Conservation (phyloP, 805 yeast species). For the Starmerella asiatica region DNA sequence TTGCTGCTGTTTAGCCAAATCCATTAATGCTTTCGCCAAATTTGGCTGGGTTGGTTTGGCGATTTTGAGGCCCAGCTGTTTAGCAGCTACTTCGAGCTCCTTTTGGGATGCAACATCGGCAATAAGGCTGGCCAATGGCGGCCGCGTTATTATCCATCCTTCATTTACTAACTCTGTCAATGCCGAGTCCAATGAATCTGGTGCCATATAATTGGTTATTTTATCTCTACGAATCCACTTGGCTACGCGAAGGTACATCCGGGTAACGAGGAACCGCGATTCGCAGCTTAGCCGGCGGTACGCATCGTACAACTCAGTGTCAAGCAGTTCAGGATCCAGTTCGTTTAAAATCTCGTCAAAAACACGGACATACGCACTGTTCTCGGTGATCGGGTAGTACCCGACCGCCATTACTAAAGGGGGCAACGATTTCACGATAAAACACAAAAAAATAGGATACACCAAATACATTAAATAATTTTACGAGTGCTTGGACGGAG, state of each 20-base stretch:
- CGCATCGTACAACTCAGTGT: not conserved
- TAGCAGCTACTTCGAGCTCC: slow-evolving; percentile 18
- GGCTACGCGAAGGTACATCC: slow-evolving; percentile 16
- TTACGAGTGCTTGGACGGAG: too few relatives aligned
- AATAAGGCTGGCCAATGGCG: slow-evolving; percentile 11
- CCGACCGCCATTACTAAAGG: too few relatives aligned
- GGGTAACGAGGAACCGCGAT: slow-evolving; percentile 17
- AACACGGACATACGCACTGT: slow-evolving; percentile 20
- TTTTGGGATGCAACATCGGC: slow-evolving; percentile 15
- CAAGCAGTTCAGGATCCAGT: slow-evolving; percentile 14
- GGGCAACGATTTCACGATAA: too few relatives aligned
- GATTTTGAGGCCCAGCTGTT: slow-evolving; percentile 9
- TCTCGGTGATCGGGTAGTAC: slow-evolving; percentile 19
- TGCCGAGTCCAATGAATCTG: slow-evolving; percentile 11
- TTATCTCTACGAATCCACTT: slow-evolving; percentile 20
- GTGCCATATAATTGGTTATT: slow-evolving; percentile 18
- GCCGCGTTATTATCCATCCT: slow-evolving; percentile 12
- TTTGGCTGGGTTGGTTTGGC: slow-evolving; percentile 4
- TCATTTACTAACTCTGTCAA: slow-evolving; percentile 9
- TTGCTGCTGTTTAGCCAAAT: slow-evolving; percentile 13
- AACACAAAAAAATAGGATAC: too few relatives aligned
- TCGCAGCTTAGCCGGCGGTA: slow-evolving; percentile 10
- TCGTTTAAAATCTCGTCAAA: slow-evolving; percentile 19
- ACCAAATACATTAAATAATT: too few relatives aligned
- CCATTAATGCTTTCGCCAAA: slow-evolving; percentile 10